These are phyloP conservation scores for Penicillium griseofulvum DNA, from an alignment of 2,329 filamentous ascomycete species.

Conservation along the genomic window DNA sequence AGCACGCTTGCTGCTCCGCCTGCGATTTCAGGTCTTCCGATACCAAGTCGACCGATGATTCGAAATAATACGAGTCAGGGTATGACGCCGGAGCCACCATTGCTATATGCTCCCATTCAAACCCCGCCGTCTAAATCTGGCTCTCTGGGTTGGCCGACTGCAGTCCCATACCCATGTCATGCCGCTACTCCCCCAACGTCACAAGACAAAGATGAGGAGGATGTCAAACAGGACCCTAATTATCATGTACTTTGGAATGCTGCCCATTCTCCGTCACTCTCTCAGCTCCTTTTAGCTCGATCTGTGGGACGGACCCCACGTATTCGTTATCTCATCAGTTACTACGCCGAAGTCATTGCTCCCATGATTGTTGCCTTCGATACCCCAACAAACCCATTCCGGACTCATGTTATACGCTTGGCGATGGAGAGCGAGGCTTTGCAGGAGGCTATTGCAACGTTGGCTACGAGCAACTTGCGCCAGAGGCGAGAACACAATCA, in stretches of 20 bases:
- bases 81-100: constrained; percentile 13
- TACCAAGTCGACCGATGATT: constrained; percentile 15
- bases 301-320: constrained; percentile 67
- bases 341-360: constrained; percentile 90
- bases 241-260: constrained; percentile 18
- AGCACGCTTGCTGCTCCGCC: constrained; percentile 14
- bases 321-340: constrained; percentile 86
- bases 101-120: constrained; percentile 13
- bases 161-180: constrained; percentile 7
- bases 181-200: constrained; percentile 6
- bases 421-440: constrained; percentile 75
- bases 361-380: constrained; percentile 91
- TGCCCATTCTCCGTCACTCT: constrained; percentile 32
- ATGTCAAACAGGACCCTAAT: constrained; percentile 12
- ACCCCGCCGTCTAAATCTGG: constrained; percentile 15
- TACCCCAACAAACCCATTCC: constrained; percentile 78
- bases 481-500: constrained; percentile 66
- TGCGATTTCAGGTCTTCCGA: constrained; percentile 22
- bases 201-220: constrained; percentile 23
- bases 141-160: constrained; percentile 15
- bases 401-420: constrained; percentile 75
- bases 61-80: constrained; percentile 13
- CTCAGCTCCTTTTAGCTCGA: constrained; percentile 37
- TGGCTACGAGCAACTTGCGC: constrained; percentile 84
- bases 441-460: constrained; percentile 87